Percentiles rank a stretch among this genome's conserved stretches.
Evolutionary conservation across 1,284 basidiomycete species (phyloP).

Genomic region (Sporisorium scitamineum): DNA sequence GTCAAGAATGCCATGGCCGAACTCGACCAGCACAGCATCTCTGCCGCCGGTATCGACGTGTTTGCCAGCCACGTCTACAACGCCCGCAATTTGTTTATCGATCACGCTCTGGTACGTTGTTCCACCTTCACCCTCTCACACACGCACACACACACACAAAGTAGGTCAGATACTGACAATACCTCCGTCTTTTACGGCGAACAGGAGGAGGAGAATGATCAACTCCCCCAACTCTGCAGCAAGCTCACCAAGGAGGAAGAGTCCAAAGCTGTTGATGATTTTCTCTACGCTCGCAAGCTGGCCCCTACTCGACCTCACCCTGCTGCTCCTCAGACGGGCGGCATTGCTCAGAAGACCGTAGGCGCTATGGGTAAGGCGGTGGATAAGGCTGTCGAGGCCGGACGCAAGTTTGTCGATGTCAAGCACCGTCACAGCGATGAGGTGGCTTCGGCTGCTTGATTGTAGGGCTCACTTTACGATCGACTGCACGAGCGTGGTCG

Average conservation of each 20-base stretch:
- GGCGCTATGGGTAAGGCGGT: constrained; percentile 33
- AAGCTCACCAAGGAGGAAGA: constrained; percentile 47
- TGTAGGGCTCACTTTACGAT: no score
- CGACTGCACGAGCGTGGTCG: no score
- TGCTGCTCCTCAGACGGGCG: constrained; percentile 57
- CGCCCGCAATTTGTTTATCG: constrained; percentile 53
- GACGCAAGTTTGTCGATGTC: constrained; percentile 37
- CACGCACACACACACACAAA: no score
- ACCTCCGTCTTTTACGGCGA: not conserved
- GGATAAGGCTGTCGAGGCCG: constrained; percentile 17
- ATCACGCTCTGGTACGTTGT: constrained; percentile 32
- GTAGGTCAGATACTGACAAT: not conserved
- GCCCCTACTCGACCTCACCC: constrained; percentile 61
- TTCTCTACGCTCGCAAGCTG: constrained; percentile 49
- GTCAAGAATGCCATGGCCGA: constrained; percentile 53
- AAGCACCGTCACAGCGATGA: constrained; percentile 35
- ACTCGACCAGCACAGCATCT: constrained; percentile 40
- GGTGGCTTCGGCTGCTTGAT: constrained; percentile 4
- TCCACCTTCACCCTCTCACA: no score
- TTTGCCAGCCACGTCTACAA: constrained; percentile 40
- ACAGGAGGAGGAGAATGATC: constrained; percentile 49
- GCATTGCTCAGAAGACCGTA: constrained; percentile 50
- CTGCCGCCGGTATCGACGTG: constrained; percentile 23
- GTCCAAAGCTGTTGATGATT: constrained; percentile 44
- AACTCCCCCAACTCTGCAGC: constrained; percentile 27